These are phyloP conservation scores for Scortechinia acanthostroma DNA, from an alignment of 2,329 filamentous ascomycete species.

Conservation along the genomic window DNA sequence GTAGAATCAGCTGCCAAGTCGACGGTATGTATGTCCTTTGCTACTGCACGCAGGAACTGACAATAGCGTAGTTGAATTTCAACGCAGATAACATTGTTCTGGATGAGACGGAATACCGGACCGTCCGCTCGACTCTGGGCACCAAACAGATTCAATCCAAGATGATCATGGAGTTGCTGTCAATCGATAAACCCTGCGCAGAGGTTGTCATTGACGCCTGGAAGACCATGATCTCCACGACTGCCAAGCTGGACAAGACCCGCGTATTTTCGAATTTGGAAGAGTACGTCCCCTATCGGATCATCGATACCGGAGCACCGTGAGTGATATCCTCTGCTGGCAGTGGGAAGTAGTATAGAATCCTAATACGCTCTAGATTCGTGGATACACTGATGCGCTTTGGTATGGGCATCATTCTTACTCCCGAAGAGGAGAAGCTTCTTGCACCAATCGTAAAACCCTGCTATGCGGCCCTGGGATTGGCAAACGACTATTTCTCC, in stretches of 20 bases:
- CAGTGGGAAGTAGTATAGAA: no score
- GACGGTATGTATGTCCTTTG: neutral
- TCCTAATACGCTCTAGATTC: neutral
- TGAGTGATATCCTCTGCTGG: no score
- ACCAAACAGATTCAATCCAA: neutral
- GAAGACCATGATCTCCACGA: neutral
- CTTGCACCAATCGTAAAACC: neutral
- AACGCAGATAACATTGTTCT: neutral
- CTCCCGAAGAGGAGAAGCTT: neutral
- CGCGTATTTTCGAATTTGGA: neutral
- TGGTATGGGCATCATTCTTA: neutral
- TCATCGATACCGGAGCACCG: conserved; percentile 1
- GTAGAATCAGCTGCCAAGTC: neutral
- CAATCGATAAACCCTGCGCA: neutral
- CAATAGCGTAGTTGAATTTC: neutral
- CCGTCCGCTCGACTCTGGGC: neutral
- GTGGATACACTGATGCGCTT: neutral
- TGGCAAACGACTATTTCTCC: neutral
- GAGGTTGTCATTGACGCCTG: conserved; percentile 1
- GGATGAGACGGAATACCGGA: neutral
- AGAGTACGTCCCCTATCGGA: neutral
- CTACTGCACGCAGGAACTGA: neutral
- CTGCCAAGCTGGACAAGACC: neutral
- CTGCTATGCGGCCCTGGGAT: neutral
- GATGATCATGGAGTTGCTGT: neutral